phyloP scores from a whole-genome alignment of 257 asterid species.

The Solanum chiquidenum region DNA sequence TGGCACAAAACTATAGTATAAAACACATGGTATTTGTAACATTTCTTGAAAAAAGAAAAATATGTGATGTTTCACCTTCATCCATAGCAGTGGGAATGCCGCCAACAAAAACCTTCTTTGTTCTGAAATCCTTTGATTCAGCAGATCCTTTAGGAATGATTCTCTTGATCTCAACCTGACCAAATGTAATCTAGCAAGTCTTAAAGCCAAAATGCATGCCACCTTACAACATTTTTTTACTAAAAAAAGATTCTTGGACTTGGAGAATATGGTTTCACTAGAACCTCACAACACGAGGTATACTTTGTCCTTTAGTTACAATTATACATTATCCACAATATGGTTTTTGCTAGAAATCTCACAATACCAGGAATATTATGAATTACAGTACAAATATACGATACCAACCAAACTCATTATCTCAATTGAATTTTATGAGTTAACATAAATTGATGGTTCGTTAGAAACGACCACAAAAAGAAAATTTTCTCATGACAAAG shows the following conservation, averaged over 20 bases:
- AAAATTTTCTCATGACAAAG: not conserved
- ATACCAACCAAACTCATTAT: not conserved
- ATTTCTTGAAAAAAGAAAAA: not conserved
- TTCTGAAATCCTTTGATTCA: constrained; percentile 76
- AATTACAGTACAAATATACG: not conserved
- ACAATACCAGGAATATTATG: not conserved
- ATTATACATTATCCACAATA: not conserved
- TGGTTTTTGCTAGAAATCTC: not conserved
- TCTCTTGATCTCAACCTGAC: constrained; percentile 89
- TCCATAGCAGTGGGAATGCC: constrained; percentile 72
- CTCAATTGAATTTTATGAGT: not conserved
- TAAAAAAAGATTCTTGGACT: not conserved
- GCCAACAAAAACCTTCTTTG: constrained; percentile 84
- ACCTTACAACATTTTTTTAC: not conserved
- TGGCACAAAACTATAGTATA: not conserved
- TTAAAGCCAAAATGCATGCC: not conserved
- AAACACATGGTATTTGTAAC: not conserved
- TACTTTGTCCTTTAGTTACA: no score
- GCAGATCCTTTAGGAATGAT: constrained; percentile 87
- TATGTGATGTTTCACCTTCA: constrained; percentile 38
- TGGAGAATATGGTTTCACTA: not conserved
- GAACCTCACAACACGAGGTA: not conserved
- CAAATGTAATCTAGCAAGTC: not conserved
- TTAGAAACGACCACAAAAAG: not conserved
- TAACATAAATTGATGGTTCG: not conserved